phyloP scores from a whole-genome alignment of 495 filamentous ascomycete genomes.

The Neurospora sp. region DNA sequence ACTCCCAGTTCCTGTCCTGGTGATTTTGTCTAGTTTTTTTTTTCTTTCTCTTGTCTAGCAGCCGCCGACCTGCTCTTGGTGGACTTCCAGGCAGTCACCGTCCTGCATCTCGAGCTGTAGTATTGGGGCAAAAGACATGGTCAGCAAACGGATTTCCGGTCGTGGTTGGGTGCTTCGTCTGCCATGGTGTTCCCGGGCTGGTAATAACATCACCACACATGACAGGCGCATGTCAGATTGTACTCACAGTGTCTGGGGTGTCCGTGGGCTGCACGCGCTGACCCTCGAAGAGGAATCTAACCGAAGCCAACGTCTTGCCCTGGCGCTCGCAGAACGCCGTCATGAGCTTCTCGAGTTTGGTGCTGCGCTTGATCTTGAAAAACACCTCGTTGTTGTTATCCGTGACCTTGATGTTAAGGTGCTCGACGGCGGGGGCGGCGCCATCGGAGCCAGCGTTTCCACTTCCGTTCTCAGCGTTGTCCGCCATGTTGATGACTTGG shows the following conservation, averaged over 20 bases:
- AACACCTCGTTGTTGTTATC: constrained; percentile 99
- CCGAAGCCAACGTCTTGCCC: constrained; percentile 72
- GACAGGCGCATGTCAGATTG: not conserved
- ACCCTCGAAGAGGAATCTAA: constrained; percentile 94
- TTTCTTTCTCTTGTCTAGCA: constrained; percentile 13
- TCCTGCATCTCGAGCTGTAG: constrained; percentile 89
- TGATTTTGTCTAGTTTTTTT: not conserved
- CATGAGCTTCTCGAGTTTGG: constrained; percentile 95
- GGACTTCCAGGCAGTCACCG: constrained; percentile 93
- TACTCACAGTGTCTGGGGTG: constrained; percentile 82
- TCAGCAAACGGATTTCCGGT: constrained; percentile 2
- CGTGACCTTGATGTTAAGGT: constrained; percentile 99
- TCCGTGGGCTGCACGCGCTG: constrained; percentile 80
- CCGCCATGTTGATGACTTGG: constrained; percentile 37
- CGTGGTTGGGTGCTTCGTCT: not conserved
- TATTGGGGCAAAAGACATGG: not conserved
- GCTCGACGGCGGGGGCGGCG: constrained; percentile 47
- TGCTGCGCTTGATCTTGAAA: constrained; percentile 99
- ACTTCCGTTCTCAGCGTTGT: constrained; percentile 43
- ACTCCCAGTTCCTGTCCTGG: not conserved
- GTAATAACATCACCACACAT: not conserved
- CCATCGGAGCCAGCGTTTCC: constrained; percentile 38
- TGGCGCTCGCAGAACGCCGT: constrained; percentile 96
- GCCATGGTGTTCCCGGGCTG: not conserved
- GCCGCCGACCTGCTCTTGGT: constrained; percentile 95